Conservation (phyloP, 495 filamentous ascomycete species). For the Podospora conica region DNA sequence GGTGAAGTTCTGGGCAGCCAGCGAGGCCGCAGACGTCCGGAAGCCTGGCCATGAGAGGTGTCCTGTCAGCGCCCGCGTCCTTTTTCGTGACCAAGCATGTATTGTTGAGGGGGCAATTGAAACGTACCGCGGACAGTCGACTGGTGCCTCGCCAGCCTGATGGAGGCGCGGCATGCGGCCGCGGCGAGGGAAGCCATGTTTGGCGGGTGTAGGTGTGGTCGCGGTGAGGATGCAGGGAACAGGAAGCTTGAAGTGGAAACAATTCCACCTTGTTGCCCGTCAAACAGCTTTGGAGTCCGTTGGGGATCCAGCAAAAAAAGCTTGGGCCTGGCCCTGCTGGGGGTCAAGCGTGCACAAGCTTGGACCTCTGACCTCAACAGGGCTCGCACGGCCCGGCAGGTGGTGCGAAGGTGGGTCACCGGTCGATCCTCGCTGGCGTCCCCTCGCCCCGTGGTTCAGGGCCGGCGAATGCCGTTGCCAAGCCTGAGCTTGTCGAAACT, state of each 20-base stretch:
- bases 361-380: background rate
- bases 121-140: slow-evolving; percentile 45
- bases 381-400: background rate
- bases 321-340: slow-evolving; percentile 11
- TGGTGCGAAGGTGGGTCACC: background rate
- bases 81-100: background rate
- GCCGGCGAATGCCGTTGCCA: background rate
- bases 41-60: slow-evolving; percentile 45
- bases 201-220: slow-evolving; percentile 16
- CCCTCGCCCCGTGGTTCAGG: background rate
- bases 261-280: slow-evolving; percentile 3
- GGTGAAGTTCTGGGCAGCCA: slow-evolving; percentile 70
- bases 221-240: slow-evolving; percentile 8
- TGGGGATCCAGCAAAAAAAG: slow-evolving; percentile 19
- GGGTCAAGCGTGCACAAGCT: background rate
- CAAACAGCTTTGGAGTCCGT: slow-evolving; percentile 7
- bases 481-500: slow-evolving; percentile 1
- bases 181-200: slow-evolving; percentile 49
- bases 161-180: slow-evolving; percentile 44
- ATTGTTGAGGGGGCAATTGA: background rate
- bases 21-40: slow-evolving; percentile 47
- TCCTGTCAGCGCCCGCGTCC: background rate
- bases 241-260: slow-evolving; percentile 3
- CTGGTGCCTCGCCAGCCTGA: slow-evolving; percentile 41
- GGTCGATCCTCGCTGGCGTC: background rate